Evolutionary conservation across 179 eudicot genomes (phyloP), one percentile per base, ranked within the genome.

Genomic region (Corrigiola litoralis): DNA sequence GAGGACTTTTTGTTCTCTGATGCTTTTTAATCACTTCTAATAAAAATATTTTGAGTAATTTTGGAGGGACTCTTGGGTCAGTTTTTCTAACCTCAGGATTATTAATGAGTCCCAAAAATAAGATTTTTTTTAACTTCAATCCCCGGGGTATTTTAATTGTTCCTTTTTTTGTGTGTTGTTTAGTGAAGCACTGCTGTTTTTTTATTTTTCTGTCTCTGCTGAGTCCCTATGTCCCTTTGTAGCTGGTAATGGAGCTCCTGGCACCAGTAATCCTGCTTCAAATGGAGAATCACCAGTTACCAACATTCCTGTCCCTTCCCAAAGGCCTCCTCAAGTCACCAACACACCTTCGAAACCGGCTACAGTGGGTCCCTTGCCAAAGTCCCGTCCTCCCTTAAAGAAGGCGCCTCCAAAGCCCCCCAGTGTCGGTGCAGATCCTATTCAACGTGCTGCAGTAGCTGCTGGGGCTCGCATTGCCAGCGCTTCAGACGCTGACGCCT

Each of bases 401-500:
- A 76, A 74, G 55, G 66, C 79, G 0, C 48, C 72, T 8, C 29
- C 68, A 6, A 80, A 77, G 54, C 50, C 65, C 18, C 68, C 82
- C 11, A 47, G 74, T 44, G 20, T 76, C 17, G 70, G 59, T 67
- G 95, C n/a, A n/a, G n/a, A 81, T 44, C 66, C 83, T 56, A 64
- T 81, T 23, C 78, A 81, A 73, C 92, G 90, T 55, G 80, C 87
- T 36, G 94, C 97, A 61, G 84, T 88, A 66, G 90, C 94, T 64
- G 97, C 90, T 33, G 96, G 97, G 68, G 94, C 96, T 54, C 89
- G 94, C 49, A 77, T 88, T 66, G 90, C 83, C 68, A 73, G 79
- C 76, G 80, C 87, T 20, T 76, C 81, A 1, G 87, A 75, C 68
- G 91, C 94, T 7, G 80, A 85, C 5, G 51, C 84, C 18, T 71